These are phyloP conservation scores for Solanum habrochaites DNA, from an alignment of 257 asterid species.

Conservation along the genomic window DNA sequence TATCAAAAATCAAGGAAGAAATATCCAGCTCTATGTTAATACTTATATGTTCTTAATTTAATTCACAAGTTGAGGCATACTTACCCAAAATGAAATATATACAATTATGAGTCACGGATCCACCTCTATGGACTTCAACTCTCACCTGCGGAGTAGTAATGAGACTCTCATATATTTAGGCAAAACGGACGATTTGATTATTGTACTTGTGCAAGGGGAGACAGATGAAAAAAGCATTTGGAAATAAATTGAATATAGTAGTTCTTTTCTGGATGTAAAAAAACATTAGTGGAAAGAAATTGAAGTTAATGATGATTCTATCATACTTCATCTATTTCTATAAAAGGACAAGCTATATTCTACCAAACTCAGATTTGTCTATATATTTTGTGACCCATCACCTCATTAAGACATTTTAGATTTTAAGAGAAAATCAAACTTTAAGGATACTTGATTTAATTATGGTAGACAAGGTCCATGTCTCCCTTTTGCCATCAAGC, in stretches of 20 bases:
- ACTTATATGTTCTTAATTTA: background rate
- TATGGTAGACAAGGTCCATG: slow-evolving; percentile 16
- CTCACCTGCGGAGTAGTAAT: background rate
- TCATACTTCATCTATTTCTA: too few relatives aligned
- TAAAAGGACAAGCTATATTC: background rate
- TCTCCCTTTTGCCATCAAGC: slow-evolving; percentile 5
- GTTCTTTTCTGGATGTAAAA: too few relatives aligned
- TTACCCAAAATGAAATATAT: background rate
- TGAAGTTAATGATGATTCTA: too few relatives aligned
- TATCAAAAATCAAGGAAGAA: background rate
- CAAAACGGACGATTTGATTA: background rate
- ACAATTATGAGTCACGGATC: background rate
- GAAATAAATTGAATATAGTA: too few relatives aligned
- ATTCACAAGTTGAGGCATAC: background rate
- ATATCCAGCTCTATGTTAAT: background rate
- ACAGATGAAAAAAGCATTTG: background rate
- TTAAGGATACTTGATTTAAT: background rate
- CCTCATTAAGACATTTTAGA: background rate
- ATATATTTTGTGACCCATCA: background rate
- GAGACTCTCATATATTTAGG: background rate
- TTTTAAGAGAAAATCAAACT: background rate
- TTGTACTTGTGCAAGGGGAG: background rate
- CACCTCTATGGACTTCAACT: background rate
- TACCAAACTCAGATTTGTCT: background rate
- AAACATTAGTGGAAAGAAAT: too few relatives aligned